Percentiles rank a stretch among this genome's conserved stretches.
These are phyloP conservation scores for Yamadazyma sp. DNA, from an alignment of 1,139 yeast species.

Conservation along the genomic window DNA sequence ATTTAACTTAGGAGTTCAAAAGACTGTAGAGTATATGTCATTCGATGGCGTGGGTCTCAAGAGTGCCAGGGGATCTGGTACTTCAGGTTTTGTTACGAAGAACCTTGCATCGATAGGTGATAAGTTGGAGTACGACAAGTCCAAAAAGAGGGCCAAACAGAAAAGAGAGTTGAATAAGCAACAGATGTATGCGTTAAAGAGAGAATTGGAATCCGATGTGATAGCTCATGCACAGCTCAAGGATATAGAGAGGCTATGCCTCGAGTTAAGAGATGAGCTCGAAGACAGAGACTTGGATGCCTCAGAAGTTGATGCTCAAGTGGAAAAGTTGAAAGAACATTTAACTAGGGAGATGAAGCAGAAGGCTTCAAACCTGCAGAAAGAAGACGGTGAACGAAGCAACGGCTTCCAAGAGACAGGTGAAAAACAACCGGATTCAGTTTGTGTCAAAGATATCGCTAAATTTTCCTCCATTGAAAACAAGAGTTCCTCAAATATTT, in stretches of 20 bases:
- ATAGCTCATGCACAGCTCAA: slow-evolving; percentile 49
- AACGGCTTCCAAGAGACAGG: no score
- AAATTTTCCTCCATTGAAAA: neutral
- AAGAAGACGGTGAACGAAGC: no score
- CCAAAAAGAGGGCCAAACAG: slow-evolving; percentile 17
- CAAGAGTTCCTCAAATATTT: neutral
- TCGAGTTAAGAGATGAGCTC: slow-evolving; percentile 53
- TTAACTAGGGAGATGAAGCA: slow-evolving; percentile 8
- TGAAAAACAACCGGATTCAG: no score
- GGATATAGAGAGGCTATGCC: slow-evolving; percentile 51
- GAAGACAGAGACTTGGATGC: slow-evolving; percentile 49
- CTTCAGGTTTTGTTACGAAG: slow-evolving; percentile 67
- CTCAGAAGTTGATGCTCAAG: slow-evolving; percentile 23
- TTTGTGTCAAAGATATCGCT: neutral
- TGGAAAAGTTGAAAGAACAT: slow-evolving; percentile 24
- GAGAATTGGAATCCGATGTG: slow-evolving; percentile 29
- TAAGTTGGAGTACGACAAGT: slow-evolving; percentile 7
- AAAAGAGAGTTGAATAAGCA: slow-evolving; percentile 15
- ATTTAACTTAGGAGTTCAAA: no score
- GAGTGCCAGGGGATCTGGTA: slow-evolving; percentile 67
- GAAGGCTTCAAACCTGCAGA: no score
- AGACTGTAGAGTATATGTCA: slow-evolving; percentile 40
- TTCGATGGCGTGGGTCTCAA: slow-evolving; percentile 54
- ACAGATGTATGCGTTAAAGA: slow-evolving; percentile 12
- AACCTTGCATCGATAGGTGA: slow-evolving; percentile 35